Evolutionary conservation across 331 rosid species (phyloP).

Genomic region (Quercus tomentella): DNA sequence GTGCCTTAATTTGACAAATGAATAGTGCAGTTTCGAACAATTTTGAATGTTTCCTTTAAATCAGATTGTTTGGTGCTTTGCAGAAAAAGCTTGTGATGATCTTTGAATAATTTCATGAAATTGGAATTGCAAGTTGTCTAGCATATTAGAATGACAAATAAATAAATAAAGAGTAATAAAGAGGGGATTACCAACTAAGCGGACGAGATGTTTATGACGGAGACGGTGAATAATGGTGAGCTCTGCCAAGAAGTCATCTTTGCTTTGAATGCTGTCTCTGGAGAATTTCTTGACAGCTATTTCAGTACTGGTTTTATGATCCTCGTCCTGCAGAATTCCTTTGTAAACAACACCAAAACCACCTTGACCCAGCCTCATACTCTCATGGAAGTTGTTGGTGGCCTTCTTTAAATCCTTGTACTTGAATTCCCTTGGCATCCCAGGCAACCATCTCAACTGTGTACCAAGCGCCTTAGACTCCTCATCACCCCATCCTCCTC

Average conservation of each 20-base stretch:
- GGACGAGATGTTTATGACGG: constrained; percentile 51
- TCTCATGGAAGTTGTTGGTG: constrained; percentile 36
- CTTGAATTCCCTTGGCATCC: constrained; percentile 47
- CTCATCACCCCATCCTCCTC: constrained; percentile 5
- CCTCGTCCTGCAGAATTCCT: constrained; percentile 29
- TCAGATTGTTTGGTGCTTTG: too few species aligned
- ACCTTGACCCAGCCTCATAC: constrained; percentile 46
- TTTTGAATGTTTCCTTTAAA: not conserved
- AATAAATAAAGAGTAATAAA: too few species aligned
- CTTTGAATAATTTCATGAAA: too few species aligned
- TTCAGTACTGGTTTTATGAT: constrained; percentile 6
- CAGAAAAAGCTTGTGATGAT: too few species aligned
- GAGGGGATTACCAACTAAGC: constrained; percentile 33
- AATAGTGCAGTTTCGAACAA: not conserved
- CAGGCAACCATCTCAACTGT: constrained; percentile 37
- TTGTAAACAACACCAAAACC: constrained; percentile 49
- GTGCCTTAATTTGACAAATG: too few species aligned
- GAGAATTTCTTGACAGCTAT: constrained; percentile 47
- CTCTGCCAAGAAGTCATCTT: constrained; percentile 51
- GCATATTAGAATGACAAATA: not conserved
- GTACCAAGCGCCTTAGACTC: constrained; percentile 25
- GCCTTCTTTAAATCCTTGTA: constrained; percentile 43
- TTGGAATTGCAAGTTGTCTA: not conserved
- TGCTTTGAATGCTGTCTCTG: constrained; percentile 35
- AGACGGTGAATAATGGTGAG: constrained; percentile 54